A percentile compares a stretch with the other conserved stretches of the same genome.
These are phyloP conservation scores for Melaleuca alternifolia DNA, from an alignment of 345 rosid genomes.

Conservation along the genomic window DNA sequence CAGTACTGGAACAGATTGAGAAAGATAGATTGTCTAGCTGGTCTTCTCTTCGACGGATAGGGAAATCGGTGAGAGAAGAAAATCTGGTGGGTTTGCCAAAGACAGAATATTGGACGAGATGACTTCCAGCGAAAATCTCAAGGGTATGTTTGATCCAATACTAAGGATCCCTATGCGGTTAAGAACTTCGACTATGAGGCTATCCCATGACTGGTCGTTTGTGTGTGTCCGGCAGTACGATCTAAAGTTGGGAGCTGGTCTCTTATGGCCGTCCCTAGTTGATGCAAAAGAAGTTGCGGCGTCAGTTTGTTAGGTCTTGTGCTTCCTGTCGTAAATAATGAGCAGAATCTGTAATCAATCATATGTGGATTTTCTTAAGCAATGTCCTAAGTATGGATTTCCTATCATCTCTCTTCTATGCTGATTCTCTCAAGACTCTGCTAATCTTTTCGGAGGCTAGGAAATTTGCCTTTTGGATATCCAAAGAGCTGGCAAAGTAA, in stretches of 20 bases:
- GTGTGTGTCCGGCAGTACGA: no score
- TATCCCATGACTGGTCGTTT: no score
- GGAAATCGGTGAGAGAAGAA: neutral
- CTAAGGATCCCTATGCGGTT: conserved; percentile 10
- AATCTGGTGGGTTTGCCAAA: neutral
- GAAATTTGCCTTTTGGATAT: neutral
- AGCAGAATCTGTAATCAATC: neutral
- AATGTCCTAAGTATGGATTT: neutral
- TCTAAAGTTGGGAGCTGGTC: neutral
- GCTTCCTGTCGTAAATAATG: neutral
- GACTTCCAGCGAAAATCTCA: conserved; percentile 1
- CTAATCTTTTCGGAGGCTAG: neutral
- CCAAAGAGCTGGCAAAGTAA: neutral
- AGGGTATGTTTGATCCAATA: conserved; percentile 10
- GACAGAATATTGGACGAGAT: conserved; percentile 27
- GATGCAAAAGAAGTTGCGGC: neutral
- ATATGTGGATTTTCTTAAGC: neutral
- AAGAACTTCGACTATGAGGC: conserved; percentile 3
- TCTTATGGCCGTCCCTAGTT: neutral
- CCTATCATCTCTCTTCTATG: neutral
- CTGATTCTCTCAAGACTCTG: neutral
- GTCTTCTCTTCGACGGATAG: conserved; percentile 27
- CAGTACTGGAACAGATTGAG: conserved; percentile 36
- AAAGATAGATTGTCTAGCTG: conserved; percentile 31
- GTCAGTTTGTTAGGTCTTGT: neutral